Percentiles rank a stretch among this genome's conserved stretches.
phyloP scores from a whole-genome alignment of 148 eudicot genomes.

The Limonium bicolor region DNA sequence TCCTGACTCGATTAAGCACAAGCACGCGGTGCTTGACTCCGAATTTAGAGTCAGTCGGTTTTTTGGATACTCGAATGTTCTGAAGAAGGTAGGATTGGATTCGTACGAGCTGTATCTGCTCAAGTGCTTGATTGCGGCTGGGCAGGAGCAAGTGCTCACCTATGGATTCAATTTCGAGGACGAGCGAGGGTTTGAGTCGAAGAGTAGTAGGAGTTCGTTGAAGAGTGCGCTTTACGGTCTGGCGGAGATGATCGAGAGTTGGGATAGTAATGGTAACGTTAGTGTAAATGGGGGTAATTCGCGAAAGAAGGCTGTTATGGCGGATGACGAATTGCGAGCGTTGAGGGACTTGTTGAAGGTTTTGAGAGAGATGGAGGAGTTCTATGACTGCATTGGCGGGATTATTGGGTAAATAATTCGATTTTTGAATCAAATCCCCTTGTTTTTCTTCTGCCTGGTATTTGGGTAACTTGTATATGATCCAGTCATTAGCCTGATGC shows the following conservation, averaged over 20 bases:
- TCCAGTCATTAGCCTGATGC: too few relatives aligned
- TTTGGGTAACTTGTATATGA: too few relatives aligned
- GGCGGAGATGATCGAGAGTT: conserved; percentile 70
- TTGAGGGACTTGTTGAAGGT: conserved; percentile 41
- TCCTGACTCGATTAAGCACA: conserved; percentile 15
- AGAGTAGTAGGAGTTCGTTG: conserved; percentile 29
- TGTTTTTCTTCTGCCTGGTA: too few relatives aligned
- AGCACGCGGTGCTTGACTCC: conserved; percentile 19
- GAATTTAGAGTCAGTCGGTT: conserved; percentile 46
- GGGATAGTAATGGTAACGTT: conserved; percentile 23
- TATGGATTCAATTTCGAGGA: conserved; percentile 7
- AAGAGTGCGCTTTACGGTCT: conserved; percentile 54
- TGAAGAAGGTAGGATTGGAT: conserved; percentile 20
- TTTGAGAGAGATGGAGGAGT: conserved; percentile 52
- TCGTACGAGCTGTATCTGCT: conserved; percentile 48
- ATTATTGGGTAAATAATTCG: conserved; percentile 52
- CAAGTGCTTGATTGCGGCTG: conserved; percentile 76
- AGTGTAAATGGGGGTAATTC: conserved; percentile 12
- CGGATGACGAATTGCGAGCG: conserved; percentile 24
- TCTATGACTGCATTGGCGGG: conserved; percentile 93
- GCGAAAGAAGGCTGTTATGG: conserved; percentile 11
- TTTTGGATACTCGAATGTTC: conserved; percentile 29
- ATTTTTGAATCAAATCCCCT: too few relatives aligned
- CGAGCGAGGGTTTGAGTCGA: conserved; percentile 13
- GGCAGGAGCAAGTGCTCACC: conserved; percentile 55